These are phyloP conservation scores for Solanum hybrid DNA, from an alignment of 305 asterid species.

Conservation along the genomic window DNA sequence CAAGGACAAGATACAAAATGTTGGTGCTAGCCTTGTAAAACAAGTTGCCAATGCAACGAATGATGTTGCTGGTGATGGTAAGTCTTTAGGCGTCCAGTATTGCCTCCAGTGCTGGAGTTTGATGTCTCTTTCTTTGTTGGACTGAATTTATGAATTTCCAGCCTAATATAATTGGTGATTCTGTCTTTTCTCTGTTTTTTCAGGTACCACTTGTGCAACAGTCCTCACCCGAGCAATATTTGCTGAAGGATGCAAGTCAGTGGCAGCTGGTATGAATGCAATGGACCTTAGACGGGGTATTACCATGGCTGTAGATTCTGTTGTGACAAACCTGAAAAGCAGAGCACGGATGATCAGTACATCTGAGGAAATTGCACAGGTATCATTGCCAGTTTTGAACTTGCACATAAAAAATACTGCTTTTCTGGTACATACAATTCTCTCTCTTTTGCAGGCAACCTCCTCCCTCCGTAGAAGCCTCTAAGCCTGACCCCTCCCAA, in stretches of 20 bases:
- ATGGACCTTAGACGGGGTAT: slow-evolving; percentile 89
- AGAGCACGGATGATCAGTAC: slow-evolving; percentile 83
- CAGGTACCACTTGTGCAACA: slow-evolving; percentile 86
- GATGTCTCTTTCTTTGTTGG: neutral
- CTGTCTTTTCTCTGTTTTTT: neutral
- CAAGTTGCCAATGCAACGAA: slow-evolving; percentile 81
- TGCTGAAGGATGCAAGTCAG: slow-evolving; percentile 77
- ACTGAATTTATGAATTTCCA: neutral
- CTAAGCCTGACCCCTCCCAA: neutral
- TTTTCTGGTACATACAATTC: neutral
- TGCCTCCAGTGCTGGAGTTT: neutral
- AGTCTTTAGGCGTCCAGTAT: slow-evolving; percentile 3
- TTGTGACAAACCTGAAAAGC: slow-evolving; percentile 68
- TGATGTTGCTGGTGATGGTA: slow-evolving; percentile 80
- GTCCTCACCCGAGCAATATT: slow-evolving; percentile 79
- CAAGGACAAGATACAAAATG: slow-evolving; percentile 59
- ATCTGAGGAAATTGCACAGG: slow-evolving; percentile 90
- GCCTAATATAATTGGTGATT: neutral
- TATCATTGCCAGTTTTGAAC: slow-evolving; percentile 7
- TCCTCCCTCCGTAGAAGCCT: neutral
- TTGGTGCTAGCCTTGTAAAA: slow-evolving; percentile 74
- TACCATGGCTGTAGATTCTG: slow-evolving; percentile 73
- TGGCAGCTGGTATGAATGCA: slow-evolving; percentile 85
- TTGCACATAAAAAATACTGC: neutral
- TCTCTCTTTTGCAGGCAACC: neutral